Evolutionary conservation across 805 yeast genomes (phyloP).

Genomic region (Candida quercuum): DNA sequence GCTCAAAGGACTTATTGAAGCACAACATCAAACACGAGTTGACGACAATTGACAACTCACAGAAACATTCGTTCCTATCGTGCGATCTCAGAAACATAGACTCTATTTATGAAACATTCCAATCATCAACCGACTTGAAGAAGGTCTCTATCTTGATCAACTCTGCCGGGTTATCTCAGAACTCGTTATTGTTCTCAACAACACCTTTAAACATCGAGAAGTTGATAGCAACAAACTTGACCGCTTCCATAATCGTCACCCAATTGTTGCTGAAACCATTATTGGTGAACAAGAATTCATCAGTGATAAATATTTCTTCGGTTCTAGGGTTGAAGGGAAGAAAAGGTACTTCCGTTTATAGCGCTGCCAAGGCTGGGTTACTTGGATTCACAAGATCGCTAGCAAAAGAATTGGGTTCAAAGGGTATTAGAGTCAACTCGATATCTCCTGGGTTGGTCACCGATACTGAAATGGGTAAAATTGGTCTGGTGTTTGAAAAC

Average conservation of each 20-base stretch:
- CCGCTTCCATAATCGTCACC: conserved; percentile 56
- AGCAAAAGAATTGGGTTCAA: conserved; percentile 52
- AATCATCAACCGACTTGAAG: conserved; percentile 8
- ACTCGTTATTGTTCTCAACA: conserved; percentile 42
- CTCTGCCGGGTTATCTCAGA: conserved; percentile 59
- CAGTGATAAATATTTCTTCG: conserved; percentile 63
- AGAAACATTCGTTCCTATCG: conserved; percentile 14
- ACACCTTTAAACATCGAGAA: conserved; percentile 34
- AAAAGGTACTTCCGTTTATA: conserved; percentile 61
- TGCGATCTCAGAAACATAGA: conserved; percentile 14
- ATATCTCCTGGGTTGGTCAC: conserved; percentile 62
- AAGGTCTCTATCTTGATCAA: conserved; percentile 26
- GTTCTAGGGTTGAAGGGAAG: conserved; percentile 43
- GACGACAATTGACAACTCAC: conserved; percentile 5
- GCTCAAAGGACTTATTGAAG: conserved; percentile 35
- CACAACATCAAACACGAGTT: conserved; percentile 15
- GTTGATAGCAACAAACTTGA: conserved; percentile 50
- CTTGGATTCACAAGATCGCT: conserved; percentile 54
- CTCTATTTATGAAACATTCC: conserved; percentile 5
- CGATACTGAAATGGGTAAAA: conserved; percentile 57
- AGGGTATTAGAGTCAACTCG: conserved; percentile 55
- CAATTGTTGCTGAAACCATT: conserved; percentile 47
- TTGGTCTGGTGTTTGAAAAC: conserved; percentile 15
- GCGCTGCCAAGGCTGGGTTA: conserved; percentile 69
- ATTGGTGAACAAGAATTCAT: conserved; percentile 31